Base-by-base conservation (phyloP, 768 basidiomycete species). In the Tubosaeta sp. region DNA sequence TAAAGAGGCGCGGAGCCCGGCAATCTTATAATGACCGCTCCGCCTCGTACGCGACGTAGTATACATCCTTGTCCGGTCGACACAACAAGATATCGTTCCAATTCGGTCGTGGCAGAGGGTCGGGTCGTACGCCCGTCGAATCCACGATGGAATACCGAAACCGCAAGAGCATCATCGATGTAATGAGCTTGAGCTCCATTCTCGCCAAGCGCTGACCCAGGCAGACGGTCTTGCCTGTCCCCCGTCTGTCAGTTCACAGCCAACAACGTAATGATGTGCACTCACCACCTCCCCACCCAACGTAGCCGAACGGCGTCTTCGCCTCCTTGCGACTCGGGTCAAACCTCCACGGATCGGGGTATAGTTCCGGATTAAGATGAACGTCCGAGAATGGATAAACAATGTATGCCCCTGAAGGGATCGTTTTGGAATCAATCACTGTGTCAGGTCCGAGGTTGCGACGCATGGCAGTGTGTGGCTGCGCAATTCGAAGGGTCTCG, bases 241-340 rank as follows among this genome's bases (percentile, higher is more conserved):
- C 27, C 31, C 21, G 24, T 22, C 38, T n/a, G 32, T 58, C 43
- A 55, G 38, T 36, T 35, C 48, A 44, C 38, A 19, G 51, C 44
- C 34, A 55, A 29, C 44, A 48, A 57, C 56, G 54, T 62, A 61
- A 62, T 56, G 46, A 42, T 48, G 30, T 52, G 56, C 44, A 76
- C 81, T 61, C 64, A 90, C 87, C 87, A 71, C 80, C 85, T 53
- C 87, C 87, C 87, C 86, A 90, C 30, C 86, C 87, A 44, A 89
- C 74, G 62, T 84, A 89, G 48, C 76, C 71, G 67, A 80, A 82
- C 51, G 77, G 78, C 52, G 73, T 68, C 68, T 67, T 76, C 69
- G 57, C 72, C 68, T 67, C 81, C 73, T 61, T 71, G 52, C 76
- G 71, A 44, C 54, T 64, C 40, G 87, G 88, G 71, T 89, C 84